Base-by-base conservation (phyloP, 805 yeast species). In the Schwanniomyces polymorphus region DNA sequence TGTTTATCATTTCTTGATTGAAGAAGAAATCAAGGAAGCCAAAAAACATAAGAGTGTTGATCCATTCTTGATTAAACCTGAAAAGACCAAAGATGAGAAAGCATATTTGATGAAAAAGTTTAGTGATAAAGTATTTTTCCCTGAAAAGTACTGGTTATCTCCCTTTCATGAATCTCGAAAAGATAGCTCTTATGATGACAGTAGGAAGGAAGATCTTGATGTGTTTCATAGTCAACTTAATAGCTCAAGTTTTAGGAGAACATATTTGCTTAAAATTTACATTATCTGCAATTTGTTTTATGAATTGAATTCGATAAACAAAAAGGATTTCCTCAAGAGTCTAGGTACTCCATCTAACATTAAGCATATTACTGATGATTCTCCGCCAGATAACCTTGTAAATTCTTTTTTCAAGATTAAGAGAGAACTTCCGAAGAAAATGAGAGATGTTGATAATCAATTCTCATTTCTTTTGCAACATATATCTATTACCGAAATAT, bases 321-420 rank as follows among this genome's bases (percentile, higher is more conserved):
- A 64, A 41, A 49, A 46, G 27, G 55, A 53, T 0, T 52, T 70
- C 28, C 46, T 69, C 23, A 33, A 42, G 10, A 45, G 51, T 0
- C 43, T 62, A 2, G 58, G 57, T 5, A 65, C 70, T 1, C 68
- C 70, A 0, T 33, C 62, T 2, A 55, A 56, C n/a, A 51, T 64
- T 8, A 72, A 68, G 50, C 78, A 73, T 49, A 52, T 73, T 7
- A 60, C 62, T 0, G 76, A 72, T 26, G 74, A 68, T 4, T 21
- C 50, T 10, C 53, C 59, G 9, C 65, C 67, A 2, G 71, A 67
- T 21, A 38, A 41, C 25, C 41, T 60, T 33, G 60, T 54, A 18
- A 48, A 50, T 12, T 49, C 55, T 7, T 59, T 65, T 21, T 47
- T 34, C 40, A 56, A 57, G 25, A 55, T 73, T 27, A 68, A 65